Base-by-base conservation (phyloP, 306 rosid genomes). In the Rosa chinensis region DNA sequence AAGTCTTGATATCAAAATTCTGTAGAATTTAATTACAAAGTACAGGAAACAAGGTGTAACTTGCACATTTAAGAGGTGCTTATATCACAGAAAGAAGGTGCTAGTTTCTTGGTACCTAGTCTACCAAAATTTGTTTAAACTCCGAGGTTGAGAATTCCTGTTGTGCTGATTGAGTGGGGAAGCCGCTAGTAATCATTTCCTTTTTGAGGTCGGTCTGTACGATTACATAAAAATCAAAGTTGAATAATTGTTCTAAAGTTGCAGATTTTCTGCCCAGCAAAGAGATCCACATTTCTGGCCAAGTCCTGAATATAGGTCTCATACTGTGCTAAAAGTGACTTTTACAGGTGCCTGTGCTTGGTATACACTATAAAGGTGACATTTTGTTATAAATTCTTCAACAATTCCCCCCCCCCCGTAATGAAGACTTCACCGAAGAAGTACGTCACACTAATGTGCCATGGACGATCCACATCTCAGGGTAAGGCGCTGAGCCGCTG, bases 1-100 rank as follows among this genome's bases (percentile, higher is more conserved):
- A 95, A 87, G 77, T 89, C 82, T 8, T 10, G 40, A 62, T 64
- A 74, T 64, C 50, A 28, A 66, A 82, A 81, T 42, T 77, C 4
- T 43, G 63, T 77, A 18, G 75, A 83, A 84, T 45, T 77, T 6
- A 66, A 48, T 81, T 58, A 81, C 79, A 21, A 58, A 67, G 74
- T 69, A 73, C 69, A 61, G 50, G 67, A 67, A 68, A 42, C 81
- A 73, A 76, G 80, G 59, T 68, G 35, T 20, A 58, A 16, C 59
- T 44, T 5, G 17, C 4, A 23, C 44, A 70, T 70, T 61, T 75
- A 42, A 66, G 58, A 63, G 79, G 80, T 52, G 86, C 86, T 81
- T 79, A 52, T 79, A 55, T 75, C 77, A 14, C 66, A 14, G 47
- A 25, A 42, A 52, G 70, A 17, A 48, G 37, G 37, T 68, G 35